Base-by-base conservation (phyloP, 768 basidiomycete species). In the Tulasnella sp. region DNA sequence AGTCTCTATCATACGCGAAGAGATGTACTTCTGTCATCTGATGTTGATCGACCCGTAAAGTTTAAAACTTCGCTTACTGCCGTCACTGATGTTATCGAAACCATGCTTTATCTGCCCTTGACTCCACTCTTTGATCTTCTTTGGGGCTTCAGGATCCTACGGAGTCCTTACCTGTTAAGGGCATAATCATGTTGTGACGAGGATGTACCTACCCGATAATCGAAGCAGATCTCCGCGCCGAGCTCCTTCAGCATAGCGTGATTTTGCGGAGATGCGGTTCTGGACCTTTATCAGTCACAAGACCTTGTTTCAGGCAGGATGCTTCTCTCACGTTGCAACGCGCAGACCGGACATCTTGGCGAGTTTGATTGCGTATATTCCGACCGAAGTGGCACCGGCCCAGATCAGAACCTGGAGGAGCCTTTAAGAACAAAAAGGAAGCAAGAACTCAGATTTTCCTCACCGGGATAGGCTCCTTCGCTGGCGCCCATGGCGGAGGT, bases 141-240 rank as follows among this genome's bases (percentile, higher is more conserved):
- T 47, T 4, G 70, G 62, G 5, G 73, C 74, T 6, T 75, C 74
- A 16, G 69, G 64, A 64, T 75, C 75, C 42, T 76, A 26, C n/a
- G 6, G 3, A 6, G 37, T 37, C 16, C 34, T 34, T 26, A 5
- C 19, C 19, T 26, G 47, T 32, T 36, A 32, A 52, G 26, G 17
- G 34, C 2, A 26, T 32, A 9, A n/a, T 62, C 69, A 26, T n/a
- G 5, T 34, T 17, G 22, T 67, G 1, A n/a, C 6, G 19, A 29
- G 19, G 14, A 14, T 4, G 14, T n/a, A 59, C 44, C n/a, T 17
- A 70, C 69, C 29, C 37, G 76, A 73, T 81, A 77, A 73, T 84
- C 82, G 71, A 83, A 81, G 5, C 82, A 80, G 4, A 79, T 80
- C 39, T 81, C 79, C 0, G 85, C 86, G 4, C 86, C 85, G 9